These are phyloP conservation scores for Colletotrichum destructivum DNA, from an alignment of 2,329 filamentous ascomycete genomes.

Conservation along the genomic window DNA sequence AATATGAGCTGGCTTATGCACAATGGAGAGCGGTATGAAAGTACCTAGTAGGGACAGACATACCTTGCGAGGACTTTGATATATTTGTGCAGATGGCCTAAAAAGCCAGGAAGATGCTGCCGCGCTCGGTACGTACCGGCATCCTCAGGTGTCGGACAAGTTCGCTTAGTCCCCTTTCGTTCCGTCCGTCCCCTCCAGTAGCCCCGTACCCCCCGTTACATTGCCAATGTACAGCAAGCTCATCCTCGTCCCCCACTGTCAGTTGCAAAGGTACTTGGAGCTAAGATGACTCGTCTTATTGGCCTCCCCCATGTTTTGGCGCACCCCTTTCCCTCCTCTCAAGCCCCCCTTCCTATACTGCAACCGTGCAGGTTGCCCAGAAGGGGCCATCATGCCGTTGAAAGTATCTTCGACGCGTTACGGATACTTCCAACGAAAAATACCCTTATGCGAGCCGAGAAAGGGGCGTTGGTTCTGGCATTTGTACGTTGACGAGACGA, in stretches of 20 bases:
- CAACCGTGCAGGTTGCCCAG: conserved; percentile 36
- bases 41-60: not conserved
- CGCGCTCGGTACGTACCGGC: conserved; percentile 16
- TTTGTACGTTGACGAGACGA: not conserved
- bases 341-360: conserved; percentile 11
- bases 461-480: conserved; percentile 27
- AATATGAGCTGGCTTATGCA: conserved; percentile 1
- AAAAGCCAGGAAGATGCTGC: conserved; percentile 33
- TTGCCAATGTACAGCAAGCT: conserved; percentile 18
- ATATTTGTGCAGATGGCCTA: conserved; percentile 38
- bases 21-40: not conserved
- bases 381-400: conserved; percentile 38
- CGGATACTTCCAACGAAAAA: conserved; percentile 19
- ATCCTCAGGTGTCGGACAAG: not conserved
- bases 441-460: conserved; percentile 24
- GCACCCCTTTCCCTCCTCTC: conserved; percentile 6
- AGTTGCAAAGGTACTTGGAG: conserved; percentile 16
- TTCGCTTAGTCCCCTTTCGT: conserved; percentile 17
- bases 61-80: conserved; percentile 22
- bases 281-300: conserved; percentile 38
- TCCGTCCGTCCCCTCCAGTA: not conserved
- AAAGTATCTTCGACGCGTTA: conserved; percentile 40
- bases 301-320: conserved; percentile 10
- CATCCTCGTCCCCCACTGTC: conserved; percentile 35
- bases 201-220: too few species aligned